phyloP scores from a whole-genome alignment of 139 green algal genomes.

The Coelastrella sp. region DNA sequence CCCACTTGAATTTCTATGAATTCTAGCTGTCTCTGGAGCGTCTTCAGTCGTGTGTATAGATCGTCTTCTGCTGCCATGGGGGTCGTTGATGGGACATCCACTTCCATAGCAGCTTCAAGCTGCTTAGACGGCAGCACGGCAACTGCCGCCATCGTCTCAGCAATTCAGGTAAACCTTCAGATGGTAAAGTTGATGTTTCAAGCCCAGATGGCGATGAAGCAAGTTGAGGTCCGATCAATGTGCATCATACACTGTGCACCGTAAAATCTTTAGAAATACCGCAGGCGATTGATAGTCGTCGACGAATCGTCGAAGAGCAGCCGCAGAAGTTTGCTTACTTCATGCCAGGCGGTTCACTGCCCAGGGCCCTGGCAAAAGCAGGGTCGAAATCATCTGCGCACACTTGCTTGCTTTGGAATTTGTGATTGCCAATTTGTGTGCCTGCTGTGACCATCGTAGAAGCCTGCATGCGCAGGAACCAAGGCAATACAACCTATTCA shows the following conservation, averaged over 20 bases:
- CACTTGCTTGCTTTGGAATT: too few species aligned
- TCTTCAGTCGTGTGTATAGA: constrained; percentile 93
- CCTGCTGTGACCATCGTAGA: too few species aligned
- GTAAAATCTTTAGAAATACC: too few species aligned
- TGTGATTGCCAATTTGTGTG: too few species aligned
- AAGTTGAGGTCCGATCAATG: neutral
- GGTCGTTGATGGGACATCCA: constrained; percentile 14
- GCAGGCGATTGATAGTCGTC: too few species aligned
- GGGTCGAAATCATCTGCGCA: too few species aligned
- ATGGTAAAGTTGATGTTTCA: neutral
- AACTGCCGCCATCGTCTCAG: constrained; percentile 42
- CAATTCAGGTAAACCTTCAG: neutral
- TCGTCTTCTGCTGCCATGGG: constrained; percentile 65
- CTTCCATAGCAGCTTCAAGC: constrained; percentile 50
- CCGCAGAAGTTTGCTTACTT: neutral
- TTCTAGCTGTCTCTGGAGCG: constrained; percentile 94
- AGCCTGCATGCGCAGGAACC: too few species aligned
- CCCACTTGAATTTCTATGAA: constrained; percentile 97
- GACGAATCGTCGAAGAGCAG: too few species aligned
- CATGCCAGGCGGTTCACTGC: neutral
- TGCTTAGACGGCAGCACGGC: constrained; percentile 44
- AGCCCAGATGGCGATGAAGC: neutral
- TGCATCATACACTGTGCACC: too few species aligned
- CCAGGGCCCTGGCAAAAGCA: too few species aligned
- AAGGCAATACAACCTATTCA: too few species aligned